Percentiles rank a stretch among this genome's conserved stretches.
phyloP scores from a whole-genome alignment of 2,329 filamentous ascomycete species.

The Fusarium acutatum region DNA sequence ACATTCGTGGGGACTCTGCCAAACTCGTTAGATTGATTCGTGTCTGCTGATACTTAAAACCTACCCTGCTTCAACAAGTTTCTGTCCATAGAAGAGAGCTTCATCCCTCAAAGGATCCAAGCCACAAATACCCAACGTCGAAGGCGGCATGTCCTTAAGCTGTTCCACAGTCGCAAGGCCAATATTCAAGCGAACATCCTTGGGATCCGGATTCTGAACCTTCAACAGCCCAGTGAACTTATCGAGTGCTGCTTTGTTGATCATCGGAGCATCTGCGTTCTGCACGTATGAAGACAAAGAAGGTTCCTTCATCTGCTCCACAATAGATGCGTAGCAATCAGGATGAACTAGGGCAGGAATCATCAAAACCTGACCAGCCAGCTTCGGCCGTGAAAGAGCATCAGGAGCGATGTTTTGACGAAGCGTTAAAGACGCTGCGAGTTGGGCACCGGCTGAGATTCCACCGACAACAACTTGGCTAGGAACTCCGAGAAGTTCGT shows the following conservation, averaged over 20 bases:
- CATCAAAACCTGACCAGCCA: conserved; percentile 62
- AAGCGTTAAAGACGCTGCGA: conserved; percentile 52
- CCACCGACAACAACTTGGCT: conserved; percentile 55
- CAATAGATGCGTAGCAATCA: conserved; percentile 37
- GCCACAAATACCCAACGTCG: conserved; percentile 56
- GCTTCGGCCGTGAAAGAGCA: conserved; percentile 31
- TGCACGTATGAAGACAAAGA: conserved; percentile 55
- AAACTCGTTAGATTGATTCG: not conserved
- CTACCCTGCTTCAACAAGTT: conserved; percentile 54
- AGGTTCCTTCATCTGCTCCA: conserved; percentile 48
- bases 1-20: conserved; percentile 57
- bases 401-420: conserved; percentile 47
- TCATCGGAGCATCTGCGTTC: conserved; percentile 55
- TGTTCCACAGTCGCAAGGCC: conserved; percentile 38
- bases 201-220: conserved; percentile 22
- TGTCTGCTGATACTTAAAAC: rapidly evolving
- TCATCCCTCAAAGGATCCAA: conserved; percentile 59
- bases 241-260: conserved; percentile 34
- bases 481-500: not conserved
- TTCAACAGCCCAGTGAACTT: conserved; percentile 42
- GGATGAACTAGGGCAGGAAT: conserved; percentile 54
- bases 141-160: conserved; percentile 54
- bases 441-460: conserved; percentile 56
- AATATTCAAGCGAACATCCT: conserved; percentile 52
- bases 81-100: conserved; percentile 55